phyloP scores from a whole-genome alignment of 1,139 yeast genomes.

The Geotrichum europaeum region DNA sequence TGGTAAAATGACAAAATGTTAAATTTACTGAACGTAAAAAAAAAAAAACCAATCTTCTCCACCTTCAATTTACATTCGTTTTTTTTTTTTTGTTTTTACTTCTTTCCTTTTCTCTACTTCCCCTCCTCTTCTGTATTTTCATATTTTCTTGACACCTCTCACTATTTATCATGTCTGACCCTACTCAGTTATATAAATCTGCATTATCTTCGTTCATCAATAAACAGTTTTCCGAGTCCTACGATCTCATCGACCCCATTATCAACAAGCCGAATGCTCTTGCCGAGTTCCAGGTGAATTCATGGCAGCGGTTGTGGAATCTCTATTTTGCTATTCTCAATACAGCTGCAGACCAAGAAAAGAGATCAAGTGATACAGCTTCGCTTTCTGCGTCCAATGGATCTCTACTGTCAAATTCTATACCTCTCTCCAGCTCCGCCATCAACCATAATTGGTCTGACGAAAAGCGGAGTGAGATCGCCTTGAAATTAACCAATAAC shows the following conservation, averaged over 20 bases:
- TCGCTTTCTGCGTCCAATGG: background rate
- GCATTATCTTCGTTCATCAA: constrained; percentile 16
- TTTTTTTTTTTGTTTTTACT: background rate
- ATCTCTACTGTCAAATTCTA: background rate
- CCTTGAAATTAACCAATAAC: constrained; percentile 2
- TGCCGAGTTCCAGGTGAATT: background rate
- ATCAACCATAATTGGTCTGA: constrained; percentile 8
- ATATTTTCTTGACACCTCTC: background rate
- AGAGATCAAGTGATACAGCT: background rate
- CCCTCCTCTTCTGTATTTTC: background rate
- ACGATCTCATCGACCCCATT: constrained; percentile 12
- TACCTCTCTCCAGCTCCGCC: constrained; percentile 1
- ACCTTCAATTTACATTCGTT: background rate
- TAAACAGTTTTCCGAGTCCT: constrained; percentile 15
- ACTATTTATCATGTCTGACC: background rate
- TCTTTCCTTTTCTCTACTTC: background rate
- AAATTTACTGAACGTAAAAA: background rate
- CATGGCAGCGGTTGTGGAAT: constrained; percentile 16
- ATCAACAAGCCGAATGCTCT: background rate
- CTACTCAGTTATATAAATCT: constrained; percentile 10
- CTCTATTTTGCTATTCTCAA: constrained; percentile 14
- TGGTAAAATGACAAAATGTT: background rate
- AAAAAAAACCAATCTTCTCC: background rate
- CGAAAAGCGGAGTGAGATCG: constrained; percentile 4
- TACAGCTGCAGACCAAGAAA: constrained; percentile 13